Evolutionary conservation across 1,284 basidiomycete genomes (phyloP).

Genomic region (Neotropicomus parvogracilis): DNA sequence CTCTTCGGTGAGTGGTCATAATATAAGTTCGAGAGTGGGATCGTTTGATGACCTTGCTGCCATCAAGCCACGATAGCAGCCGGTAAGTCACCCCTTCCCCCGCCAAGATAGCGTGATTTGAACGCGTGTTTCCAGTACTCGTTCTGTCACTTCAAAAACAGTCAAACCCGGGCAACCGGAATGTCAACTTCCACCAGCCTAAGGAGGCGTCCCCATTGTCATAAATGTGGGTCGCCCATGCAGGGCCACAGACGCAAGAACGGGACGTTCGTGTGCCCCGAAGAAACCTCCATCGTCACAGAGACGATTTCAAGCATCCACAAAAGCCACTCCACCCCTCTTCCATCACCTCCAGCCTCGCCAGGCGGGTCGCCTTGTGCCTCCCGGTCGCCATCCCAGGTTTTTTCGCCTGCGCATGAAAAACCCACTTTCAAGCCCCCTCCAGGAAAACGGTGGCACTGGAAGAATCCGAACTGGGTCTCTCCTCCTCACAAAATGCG

Average conservation of each 20-base stretch:
- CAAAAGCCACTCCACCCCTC: constrained; percentile 26
- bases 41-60: constrained; percentile 18
- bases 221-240: constrained; percentile 35
- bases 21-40: constrained; percentile 26
- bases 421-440: constrained; percentile 27
- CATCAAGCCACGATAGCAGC: constrained; percentile 23
- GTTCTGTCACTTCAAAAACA: constrained; percentile 10
- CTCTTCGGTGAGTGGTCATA: constrained; percentile 1
- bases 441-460: constrained; percentile 32
- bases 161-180: neutral
- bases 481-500: constrained; percentile 34
- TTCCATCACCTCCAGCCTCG: constrained; percentile 31
- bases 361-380: constrained; percentile 22
- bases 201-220: constrained; percentile 34
- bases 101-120: neutral
- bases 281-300: constrained; percentile 15
- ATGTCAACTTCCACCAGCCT: constrained; percentile 33
- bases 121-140: neutral
- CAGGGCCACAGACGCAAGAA: constrained; percentile 34
- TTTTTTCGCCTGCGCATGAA: constrained; percentile 23
- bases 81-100: constrained; percentile 21
- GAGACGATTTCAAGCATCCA: constrained; percentile 13
- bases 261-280: constrained; percentile 30
- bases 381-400: constrained; percentile 13
- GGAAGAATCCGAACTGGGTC: constrained; percentile 35